Conservation (phyloP, 2,329 filamentous ascomycete genomes). For the Ceratocystis alfenasii region DNA sequence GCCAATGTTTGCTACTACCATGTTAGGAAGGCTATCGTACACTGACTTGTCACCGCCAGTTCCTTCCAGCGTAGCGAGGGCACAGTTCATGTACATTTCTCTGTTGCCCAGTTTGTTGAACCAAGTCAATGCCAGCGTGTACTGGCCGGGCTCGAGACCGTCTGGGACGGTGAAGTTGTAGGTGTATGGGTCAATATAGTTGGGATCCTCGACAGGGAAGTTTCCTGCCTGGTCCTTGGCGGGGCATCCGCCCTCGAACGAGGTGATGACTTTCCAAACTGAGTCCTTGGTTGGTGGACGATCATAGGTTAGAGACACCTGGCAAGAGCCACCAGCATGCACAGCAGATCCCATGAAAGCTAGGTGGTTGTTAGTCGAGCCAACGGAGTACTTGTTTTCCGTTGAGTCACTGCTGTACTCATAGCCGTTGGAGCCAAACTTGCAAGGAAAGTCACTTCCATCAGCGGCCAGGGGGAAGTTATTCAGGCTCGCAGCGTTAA, state of each 20-base stretch:
- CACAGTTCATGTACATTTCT: conserved; percentile 98
- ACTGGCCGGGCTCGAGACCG: conserved; percentile 61
- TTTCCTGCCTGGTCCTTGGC: conserved; percentile 47
- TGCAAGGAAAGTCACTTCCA: conserved; percentile 74
- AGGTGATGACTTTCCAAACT: conserved; percentile 81
- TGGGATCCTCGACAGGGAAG: conserved; percentile 36
- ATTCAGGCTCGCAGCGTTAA: conserved; percentile 31
- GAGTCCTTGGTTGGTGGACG: conserved; percentile 51
- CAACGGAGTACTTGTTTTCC: conserved; percentile 52
- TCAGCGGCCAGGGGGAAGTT: conserved; percentile 51
- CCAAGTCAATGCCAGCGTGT: conserved; percentile 86
- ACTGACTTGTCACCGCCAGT: conserved; percentile 38
- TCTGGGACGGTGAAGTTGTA: conserved; percentile 63
- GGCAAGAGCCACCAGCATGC: conserved; percentile 88
- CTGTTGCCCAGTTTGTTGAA: conserved; percentile 86
- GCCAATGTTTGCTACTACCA: conserved; percentile 56
- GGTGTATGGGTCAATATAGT: conserved; percentile 36
- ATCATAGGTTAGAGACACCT: conserved; percentile 76
- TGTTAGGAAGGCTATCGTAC: conserved; percentile 52
- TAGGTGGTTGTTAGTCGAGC: conserved; percentile 45
- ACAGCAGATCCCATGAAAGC: conserved; percentile 59
- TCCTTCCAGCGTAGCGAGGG: conserved; percentile 55
- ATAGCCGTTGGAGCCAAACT: conserved; percentile 37
- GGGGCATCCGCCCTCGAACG: conserved; percentile 76
- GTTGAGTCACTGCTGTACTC: conserved; percentile 2